Base-by-base conservation (phyloP, 2,329 filamentous ascomycete species). In the Verticillium alfalfae region DNA sequence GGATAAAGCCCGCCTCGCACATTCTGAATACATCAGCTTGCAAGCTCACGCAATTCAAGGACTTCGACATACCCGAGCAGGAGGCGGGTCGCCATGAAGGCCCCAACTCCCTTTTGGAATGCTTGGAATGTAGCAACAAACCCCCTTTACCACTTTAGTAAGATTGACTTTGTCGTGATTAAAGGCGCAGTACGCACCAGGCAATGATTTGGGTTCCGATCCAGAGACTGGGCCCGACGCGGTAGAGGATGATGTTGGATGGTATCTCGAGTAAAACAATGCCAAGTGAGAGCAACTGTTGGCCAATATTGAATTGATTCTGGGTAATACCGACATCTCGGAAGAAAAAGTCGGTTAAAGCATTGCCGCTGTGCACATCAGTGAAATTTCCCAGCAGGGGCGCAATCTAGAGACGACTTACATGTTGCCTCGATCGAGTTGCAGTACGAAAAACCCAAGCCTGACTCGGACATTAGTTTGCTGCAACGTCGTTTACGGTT, bases 251-350 rank as follows among this genome's bases (percentile, higher is more conserved):
- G 12, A 82, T 73, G 62, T 82, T 82, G 36, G 78, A 80, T 0
- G 80, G 79, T 22, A 81, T 79, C 66, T 69, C 75, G 13, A 74
- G 70, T 4, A 81, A 66, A 3, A 82, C 78, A 41, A 82, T 81
- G 3, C 79, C 79, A 1, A 80, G 72, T 0, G 79, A 82, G 1
- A 84, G 72, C 62, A 84, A 72, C 62, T 82, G 79, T 31, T 81
- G 77, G 4, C 81, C 82, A 37, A 82, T 70, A 57, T 84, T 84
- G 69, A 83, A 78, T 64, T 84, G 77, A 62, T 83, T 78, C 5
- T 81, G 80, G 2, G 75, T 76, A 63, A 84, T 77, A 16, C 74
- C 70, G 22, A 84, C 75, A 65, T 84, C 82, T 22, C 75, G 67
- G 55, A 82, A 77, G 66, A 85, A 81, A 15, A 60, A 63, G 34